Evolutionary conservation across 2,329 filamentous ascomycete species (phyloP).

Genomic region (Acrocalymma vagum): DNA sequence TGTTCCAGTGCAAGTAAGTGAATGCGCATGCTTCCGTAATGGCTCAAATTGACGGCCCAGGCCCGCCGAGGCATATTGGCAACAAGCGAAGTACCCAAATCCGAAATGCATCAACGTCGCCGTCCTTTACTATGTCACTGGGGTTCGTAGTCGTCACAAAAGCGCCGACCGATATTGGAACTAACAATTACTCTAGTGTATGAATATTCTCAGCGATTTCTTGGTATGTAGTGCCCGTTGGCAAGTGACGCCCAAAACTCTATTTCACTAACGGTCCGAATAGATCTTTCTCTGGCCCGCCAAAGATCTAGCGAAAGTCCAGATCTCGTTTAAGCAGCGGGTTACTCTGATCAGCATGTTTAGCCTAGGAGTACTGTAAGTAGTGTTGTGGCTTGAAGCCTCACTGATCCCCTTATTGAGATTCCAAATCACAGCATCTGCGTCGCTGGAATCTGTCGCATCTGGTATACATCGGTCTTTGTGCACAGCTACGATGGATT

Average conservation of each 20-base stretch:
- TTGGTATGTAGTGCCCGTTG: slow-evolving; percentile 13
- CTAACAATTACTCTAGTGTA: neutral
- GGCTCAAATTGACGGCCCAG: neutral
- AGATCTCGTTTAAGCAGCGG: slow-evolving; percentile 23
- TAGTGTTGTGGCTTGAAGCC: no score
- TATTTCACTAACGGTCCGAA: neutral
- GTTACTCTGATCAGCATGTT: slow-evolving; percentile 29
- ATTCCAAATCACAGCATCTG: slow-evolving; percentile 18
- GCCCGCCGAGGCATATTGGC: slow-evolving; percentile 15
- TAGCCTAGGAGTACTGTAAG: slow-evolving; percentile 25
- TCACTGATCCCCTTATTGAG: neutral
- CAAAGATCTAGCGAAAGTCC: slow-evolving; percentile 22
- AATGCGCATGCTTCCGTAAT: neutral
- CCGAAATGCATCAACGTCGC: slow-evolving; percentile 21
- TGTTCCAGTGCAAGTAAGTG: slow-evolving; percentile 26
- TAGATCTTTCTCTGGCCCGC: slow-evolving; percentile 31
- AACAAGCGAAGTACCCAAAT: slow-evolving; percentile 8
- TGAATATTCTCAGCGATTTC: slow-evolving; percentile 30
- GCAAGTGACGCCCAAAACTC: neutral
- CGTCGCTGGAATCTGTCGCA: slow-evolving; percentile 25
- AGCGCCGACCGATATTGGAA: no score
- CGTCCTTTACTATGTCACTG: slow-evolving; percentile 19
- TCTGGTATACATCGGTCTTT: slow-evolving; percentile 27
- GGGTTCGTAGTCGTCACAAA: slow-evolving; percentile 24
- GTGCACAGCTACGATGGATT: slow-evolving; percentile 20